Percentiles rank a stretch among this genome's conserved stretches.
phyloP scores from a whole-genome alignment of 2,329 filamentous ascomycete species.

The Ascosphaera acerosa region DNA sequence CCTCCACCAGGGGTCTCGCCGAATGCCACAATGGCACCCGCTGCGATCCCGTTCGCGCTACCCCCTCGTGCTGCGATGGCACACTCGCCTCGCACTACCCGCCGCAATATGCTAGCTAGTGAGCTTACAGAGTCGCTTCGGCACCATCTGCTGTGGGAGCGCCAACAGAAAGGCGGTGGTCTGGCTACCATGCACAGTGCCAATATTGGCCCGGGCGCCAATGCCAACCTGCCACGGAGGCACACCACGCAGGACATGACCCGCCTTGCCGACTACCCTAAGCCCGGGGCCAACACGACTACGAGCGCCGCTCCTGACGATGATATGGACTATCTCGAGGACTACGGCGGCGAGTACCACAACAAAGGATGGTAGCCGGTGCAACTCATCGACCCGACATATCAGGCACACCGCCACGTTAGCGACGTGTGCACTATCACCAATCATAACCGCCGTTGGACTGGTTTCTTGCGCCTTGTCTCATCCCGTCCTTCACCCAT shows the following conservation, averaged over 20 bases:
- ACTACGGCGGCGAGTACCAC: slow-evolving; percentile 64
- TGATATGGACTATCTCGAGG: slow-evolving; percentile 68
- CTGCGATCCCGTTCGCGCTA: slow-evolving; percentile 59
- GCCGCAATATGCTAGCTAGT: slow-evolving; percentile 84
- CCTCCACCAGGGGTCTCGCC: no score
- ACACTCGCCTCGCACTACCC: slow-evolving; percentile 71
- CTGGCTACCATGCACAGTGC: no score
- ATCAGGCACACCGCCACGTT: no score
- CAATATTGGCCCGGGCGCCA: slow-evolving; percentile 55
- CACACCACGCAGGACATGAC: slow-evolving; percentile 81
- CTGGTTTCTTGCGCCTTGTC: no score
- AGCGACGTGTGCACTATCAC: no score
- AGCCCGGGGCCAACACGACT: slow-evolving; percentile 17
- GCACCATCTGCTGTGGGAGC: slow-evolving; percentile 79
- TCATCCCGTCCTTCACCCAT: no score
- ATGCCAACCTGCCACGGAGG: slow-evolving; percentile 66
- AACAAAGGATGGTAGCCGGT: slow-evolving; percentile 52
- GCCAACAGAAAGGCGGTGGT: slow-evolving; percentile 88
- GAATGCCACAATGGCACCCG: slow-evolving; percentile 37
- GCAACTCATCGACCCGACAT: neutral
- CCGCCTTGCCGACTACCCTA: slow-evolving; percentile 61
- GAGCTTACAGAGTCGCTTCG: slow-evolving; percentile 85
- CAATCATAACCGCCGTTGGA: no score
- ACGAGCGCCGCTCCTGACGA: no score
- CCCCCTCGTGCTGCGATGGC: slow-evolving; percentile 46